These are phyloP conservation scores for Prunus yedoensis DNA, from an alignment of 331 rosid species.

Conservation along the genomic window DNA sequence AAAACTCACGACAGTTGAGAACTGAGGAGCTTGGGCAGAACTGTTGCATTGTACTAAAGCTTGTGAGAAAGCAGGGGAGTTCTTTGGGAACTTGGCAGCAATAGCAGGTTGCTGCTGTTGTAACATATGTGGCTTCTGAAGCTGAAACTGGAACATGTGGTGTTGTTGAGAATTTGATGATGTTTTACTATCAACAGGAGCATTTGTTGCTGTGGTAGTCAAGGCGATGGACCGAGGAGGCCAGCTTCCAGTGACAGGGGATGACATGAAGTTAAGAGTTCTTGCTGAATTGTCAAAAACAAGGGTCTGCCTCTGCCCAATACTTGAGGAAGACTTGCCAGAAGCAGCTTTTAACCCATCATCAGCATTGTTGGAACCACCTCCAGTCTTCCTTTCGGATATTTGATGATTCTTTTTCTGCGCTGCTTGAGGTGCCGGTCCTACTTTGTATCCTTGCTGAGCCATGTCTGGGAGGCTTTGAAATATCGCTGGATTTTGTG, in stretches of 20 bases:
- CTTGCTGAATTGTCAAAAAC: constrained; percentile 62
- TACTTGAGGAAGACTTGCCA: constrained; percentile 39
- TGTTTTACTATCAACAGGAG: constrained; percentile 32
- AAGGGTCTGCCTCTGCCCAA: constrained; percentile 58
- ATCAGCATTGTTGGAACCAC: constrained; percentile 36
- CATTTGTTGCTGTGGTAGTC: constrained; percentile 30
- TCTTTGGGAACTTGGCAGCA: constrained; percentile 39
- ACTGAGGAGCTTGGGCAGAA: constrained; percentile 41
- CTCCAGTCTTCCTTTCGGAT: constrained; percentile 45
- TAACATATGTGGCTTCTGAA: constrained; percentile 47
- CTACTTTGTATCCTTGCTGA: constrained; percentile 46
- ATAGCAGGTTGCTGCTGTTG: constrained; percentile 46
- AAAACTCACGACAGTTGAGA: constrained; percentile 31
- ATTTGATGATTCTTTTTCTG: constrained; percentile 46
- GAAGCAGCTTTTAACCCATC: constrained; percentile 47
- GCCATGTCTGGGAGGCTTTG: constrained; percentile 54
- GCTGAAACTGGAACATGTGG: constrained; percentile 39
- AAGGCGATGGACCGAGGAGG: constrained; percentile 40
- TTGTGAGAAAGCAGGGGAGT: constrained; percentile 41
- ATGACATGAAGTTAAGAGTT: constrained; percentile 54
- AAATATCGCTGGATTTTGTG: constrained; percentile 47
- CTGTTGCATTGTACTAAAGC: constrained; percentile 35
- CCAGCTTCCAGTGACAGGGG: constrained; percentile 48
- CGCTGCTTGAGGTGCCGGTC: constrained; percentile 36
- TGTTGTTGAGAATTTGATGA: constrained; percentile 48